phyloP scores from a whole-genome alignment of 2,329 filamentous ascomycete species.

The Karstenula rhodostoma region DNA sequence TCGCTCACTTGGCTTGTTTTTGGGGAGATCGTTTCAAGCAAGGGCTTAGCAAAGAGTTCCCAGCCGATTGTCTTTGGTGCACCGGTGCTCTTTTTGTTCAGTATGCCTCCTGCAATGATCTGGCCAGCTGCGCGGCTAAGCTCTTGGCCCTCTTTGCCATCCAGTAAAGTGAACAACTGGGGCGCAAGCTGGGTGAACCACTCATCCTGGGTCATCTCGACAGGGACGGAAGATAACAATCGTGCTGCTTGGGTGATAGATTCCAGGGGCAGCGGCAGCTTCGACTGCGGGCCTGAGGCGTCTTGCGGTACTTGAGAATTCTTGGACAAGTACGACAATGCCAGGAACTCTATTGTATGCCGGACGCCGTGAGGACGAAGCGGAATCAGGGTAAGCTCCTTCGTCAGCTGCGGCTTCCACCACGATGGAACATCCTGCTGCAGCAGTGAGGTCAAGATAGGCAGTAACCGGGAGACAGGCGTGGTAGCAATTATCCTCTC shows the following conservation, averaged over 20 bases:
- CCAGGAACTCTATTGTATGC: conserved; percentile 74
- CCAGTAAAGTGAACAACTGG: conserved; percentile 69
- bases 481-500: conserved; percentile 34
- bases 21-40: conserved; percentile 61
- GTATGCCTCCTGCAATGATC: conserved; percentile 71
- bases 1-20: conserved; percentile 47
- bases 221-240: conserved; percentile 68
- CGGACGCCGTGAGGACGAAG: conserved; percentile 70
- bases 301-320: conserved; percentile 54
- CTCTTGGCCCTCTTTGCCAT: conserved; percentile 66
- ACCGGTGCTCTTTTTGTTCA: conserved; percentile 70
- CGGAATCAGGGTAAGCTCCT: conserved; percentile 67
- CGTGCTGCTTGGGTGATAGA: conserved; percentile 70
- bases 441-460: conserved; percentile 68
- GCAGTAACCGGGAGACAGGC: conserved; percentile 65
- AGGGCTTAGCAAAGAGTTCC: conserved; percentile 67
- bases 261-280: conserved; percentile 71
- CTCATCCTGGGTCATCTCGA: conserved; percentile 59
- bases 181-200: conserved; percentile 70
- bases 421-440: conserved; percentile 69
- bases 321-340: conserved; percentile 68
- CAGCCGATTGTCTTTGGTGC: conserved; percentile 70
- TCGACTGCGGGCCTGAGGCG: conserved; percentile 42
- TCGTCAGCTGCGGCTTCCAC: conserved; percentile 66
- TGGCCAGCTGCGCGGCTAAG: conserved; percentile 67